Evolutionary conservation across 2,329 filamentous ascomycete genomes (phyloP).

Genomic region (Aspergillaceae sp.): DNA sequence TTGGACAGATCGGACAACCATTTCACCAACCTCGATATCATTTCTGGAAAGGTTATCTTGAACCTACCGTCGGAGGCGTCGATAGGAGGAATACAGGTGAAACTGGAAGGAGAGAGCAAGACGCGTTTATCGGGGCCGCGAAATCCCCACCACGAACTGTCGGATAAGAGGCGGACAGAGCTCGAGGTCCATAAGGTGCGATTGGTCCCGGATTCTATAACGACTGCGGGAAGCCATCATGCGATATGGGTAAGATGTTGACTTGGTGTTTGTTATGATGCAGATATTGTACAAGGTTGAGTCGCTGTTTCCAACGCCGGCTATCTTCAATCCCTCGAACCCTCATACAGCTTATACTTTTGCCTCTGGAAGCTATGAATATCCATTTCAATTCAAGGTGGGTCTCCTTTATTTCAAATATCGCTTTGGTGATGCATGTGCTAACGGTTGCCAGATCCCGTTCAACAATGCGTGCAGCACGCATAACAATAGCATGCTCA

Average conservation of each 20-base stretch:
- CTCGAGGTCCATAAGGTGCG: conserved; percentile 43
- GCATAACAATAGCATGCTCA: conserved; percentile 38
- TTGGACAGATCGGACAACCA: conserved; percentile 36
- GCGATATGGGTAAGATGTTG: not conserved
- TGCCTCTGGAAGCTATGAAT: conserved; percentile 38
- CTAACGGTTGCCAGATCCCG: conserved; percentile 29
- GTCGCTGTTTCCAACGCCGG: conserved; percentile 39
- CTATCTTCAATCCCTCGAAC: conserved; percentile 29
- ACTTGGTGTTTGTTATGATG: not conserved
- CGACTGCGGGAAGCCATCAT: not conserved
- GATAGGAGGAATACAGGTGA: conserved; percentile 40
- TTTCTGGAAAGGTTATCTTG: conserved; percentile 39
- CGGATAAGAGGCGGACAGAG: conserved; percentile 42
- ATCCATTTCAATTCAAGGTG: conserved; percentile 44
- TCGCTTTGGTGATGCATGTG: no score
- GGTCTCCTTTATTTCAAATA: not conserved
- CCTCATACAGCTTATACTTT: conserved; percentile 36
- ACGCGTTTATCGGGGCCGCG: conserved; percentile 36
- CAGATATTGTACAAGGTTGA: conserved; percentile 42
- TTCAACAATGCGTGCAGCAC: conserved; percentile 43
- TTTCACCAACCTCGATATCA: conserved; percentile 43
- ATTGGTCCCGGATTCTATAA: not conserved
- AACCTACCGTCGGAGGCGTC: conserved; percentile 34
- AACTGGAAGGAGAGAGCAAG: conserved; percentile 42
- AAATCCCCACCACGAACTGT: conserved; percentile 30